Base-by-base conservation (phyloP, 495 filamentous ascomycete genomes). In the Stereocaulon alpinum region DNA sequence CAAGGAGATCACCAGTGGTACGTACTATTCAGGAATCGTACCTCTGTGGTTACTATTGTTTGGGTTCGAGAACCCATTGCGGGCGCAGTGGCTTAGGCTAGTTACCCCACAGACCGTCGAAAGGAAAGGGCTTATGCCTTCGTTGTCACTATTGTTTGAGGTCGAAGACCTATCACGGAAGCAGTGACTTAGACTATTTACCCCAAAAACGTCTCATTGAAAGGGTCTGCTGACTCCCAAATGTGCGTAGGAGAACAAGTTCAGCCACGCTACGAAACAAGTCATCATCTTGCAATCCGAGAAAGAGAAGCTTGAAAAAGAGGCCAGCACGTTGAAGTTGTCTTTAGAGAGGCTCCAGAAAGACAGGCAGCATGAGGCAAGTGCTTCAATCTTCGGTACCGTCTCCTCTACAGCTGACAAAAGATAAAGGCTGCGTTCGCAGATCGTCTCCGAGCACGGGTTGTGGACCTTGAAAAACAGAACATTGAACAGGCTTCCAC, bases 271-370 rank as follows among this genome's bases (percentile, higher is more conserved):
- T 32, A 57, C 53, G 37, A 34, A 40, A 37, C 40, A 56, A 15
- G 10, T 56, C 42, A 24, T 41, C 5, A 57, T 20, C 6, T 34
- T 57, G 45, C 34, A 27, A 51, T 34, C 17, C 14, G 44, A 52
- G 24, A 61, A 57, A 15, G 60, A 58, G 14, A n/a, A 34, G 6
- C 7, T 42, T 6, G 54, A 57, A 40, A 56, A 37, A 18, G 43
- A 57, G 18, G 40, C 40, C 29, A n/a, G 18, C 14, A 29, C 50
- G 4, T 17, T 57, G 37, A 49, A 52, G 18, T 3, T 43, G 42
- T 52, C 40, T 29, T 41, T 51, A n/a, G 43, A 56, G 11, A 48
- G 6, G 17, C 29, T 51, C 18, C 49, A 37, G 48, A 44, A 17
- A 6, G 40, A 59, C 40, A 45, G 29, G 29, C 32, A 53, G 18